Evolutionary conservation across 2,329 filamentous ascomycete genomes (phyloP), one percentile per base, ranked within the genome.

Genomic region (Verticillium isaacii): DNA sequence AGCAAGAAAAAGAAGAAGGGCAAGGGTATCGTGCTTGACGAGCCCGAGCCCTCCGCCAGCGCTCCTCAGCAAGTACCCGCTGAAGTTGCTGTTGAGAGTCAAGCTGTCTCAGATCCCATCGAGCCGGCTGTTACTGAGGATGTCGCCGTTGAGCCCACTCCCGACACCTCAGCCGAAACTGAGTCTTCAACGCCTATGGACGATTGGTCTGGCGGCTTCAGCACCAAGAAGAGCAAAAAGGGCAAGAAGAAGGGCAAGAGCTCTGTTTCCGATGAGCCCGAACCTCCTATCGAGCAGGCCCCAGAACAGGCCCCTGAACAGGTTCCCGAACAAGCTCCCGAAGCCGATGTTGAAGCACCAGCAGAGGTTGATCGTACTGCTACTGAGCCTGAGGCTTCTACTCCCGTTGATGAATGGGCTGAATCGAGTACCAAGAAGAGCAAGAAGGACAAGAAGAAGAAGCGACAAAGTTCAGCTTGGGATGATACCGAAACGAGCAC

Each of bases 221-320:
- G 61, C 32, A 59, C 62, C 54, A 72, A 71, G 67, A 74, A 72
- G 63, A 67, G 62, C 57, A 73, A 73, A 56, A 75, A 74, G 63
- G 66, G 68, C 45, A 73, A 74, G 65, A 72, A 72, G 63, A 71
- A 73, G 63, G 65, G 68, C 60, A 68, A 36, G 14, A 14, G 34
- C 34, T 36, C 34, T 9, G 34, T 7, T 14, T 36, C 12, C 4
- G 41, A 50, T 50, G 41, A 50, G 8, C 41, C 17, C 6, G 34
- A 36, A 14, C 34, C 7, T 14, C 6, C 37, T 19, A 15, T 41
- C 15, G 37, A 41, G 2, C 12, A 12, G 14, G 37, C 17, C 12
- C n/a, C 36, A 32, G 55, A 57, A 11, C n/a, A 41, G 12, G 17
- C 25, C 25, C 25, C 25, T 25, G 37, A 41, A 7, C 12, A 12